Conservation (phyloP, 345 rosid species). For the Populus nigra region DNA sequence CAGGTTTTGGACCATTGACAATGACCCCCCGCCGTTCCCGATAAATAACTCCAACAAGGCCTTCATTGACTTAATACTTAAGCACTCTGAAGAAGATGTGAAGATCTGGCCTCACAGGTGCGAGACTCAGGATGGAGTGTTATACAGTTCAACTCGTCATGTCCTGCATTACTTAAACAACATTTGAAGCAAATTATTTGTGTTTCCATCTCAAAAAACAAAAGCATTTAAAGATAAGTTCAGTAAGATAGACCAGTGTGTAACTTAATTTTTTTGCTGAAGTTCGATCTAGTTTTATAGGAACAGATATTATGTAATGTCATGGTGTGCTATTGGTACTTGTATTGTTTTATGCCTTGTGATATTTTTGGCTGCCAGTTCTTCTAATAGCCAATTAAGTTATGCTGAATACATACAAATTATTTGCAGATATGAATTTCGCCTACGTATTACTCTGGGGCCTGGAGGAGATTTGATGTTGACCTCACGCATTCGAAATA, state of each 20-base stretch:
- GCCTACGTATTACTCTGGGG: conserved; percentile 27
- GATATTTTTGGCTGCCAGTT: background rate
- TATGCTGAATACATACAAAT: background rate
- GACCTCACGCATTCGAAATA: conserved; percentile 35
- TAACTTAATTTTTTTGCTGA: background rate
- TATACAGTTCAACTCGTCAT: background rate
- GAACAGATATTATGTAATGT: background rate
- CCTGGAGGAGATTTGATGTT: conserved; percentile 36
- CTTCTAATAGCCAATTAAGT: background rate
- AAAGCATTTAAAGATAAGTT: background rate
- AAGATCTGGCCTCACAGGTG: conserved; percentile 40
- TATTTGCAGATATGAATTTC: conserved; percentile 28
- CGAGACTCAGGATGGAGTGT: background rate
- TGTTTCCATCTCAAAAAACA: background rate
- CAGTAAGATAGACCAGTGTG: background rate
- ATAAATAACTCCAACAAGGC: conserved; percentile 15
- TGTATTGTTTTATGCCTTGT: background rate
- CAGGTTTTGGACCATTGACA: conserved; percentile 24
- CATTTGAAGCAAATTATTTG: conserved; percentile 2
- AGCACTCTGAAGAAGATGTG: conserved; percentile 22
- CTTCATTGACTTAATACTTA: conserved; percentile 28
- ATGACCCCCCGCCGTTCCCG: conserved; percentile 30
- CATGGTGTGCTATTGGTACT: background rate
- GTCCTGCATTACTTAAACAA: background rate
- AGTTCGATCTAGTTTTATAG: background rate